Conservation (phyloP, 257 asterid genomes). For the Leptodermis oblonga region DNA sequence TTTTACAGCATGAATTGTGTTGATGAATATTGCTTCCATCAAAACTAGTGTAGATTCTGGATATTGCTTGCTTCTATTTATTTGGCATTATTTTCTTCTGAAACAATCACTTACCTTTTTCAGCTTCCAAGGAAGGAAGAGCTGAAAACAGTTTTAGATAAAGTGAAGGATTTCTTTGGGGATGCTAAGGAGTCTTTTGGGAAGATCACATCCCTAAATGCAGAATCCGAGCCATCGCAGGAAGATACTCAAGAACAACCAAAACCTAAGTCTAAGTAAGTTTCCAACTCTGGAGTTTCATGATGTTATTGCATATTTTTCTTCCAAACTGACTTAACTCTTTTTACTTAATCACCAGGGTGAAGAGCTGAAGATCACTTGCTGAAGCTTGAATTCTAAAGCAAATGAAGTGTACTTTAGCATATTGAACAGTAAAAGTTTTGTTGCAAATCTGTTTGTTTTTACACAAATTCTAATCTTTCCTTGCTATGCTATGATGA, state of each 20-base stretch:
- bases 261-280: conserved; percentile 60
- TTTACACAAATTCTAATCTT: not conserved
- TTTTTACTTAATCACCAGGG: conserved; percentile 24
- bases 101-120: conserved; percentile 9
- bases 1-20: not conserved
- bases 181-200: conserved; percentile 92
- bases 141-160: conserved; percentile 85
- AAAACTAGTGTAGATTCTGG: not conserved
- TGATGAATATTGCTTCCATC: too few species aligned
- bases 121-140: conserved; percentile 80
- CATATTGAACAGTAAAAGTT: conserved; percentile 1
- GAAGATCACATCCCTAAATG: conserved; percentile 62
- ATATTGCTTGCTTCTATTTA: not conserved
- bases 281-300: conserved; percentile 2
- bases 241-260: conserved; percentile 31
- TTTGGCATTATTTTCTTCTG: not conserved
- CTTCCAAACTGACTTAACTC: conserved; percentile 3
- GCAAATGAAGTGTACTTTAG: not conserved
- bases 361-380: conserved; percentile 32
- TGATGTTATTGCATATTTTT: not conserved
- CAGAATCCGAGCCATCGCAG: conserved; percentile 37
- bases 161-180: conserved; percentile 88
- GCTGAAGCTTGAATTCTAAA: conserved; percentile 14
- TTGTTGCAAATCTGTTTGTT: conserved; percentile 1
- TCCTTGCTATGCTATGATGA: not conserved